Evolutionary conservation across 176 grass and related monocot species (phyloP).

Genomic region (Musa schizocarpa): DNA sequence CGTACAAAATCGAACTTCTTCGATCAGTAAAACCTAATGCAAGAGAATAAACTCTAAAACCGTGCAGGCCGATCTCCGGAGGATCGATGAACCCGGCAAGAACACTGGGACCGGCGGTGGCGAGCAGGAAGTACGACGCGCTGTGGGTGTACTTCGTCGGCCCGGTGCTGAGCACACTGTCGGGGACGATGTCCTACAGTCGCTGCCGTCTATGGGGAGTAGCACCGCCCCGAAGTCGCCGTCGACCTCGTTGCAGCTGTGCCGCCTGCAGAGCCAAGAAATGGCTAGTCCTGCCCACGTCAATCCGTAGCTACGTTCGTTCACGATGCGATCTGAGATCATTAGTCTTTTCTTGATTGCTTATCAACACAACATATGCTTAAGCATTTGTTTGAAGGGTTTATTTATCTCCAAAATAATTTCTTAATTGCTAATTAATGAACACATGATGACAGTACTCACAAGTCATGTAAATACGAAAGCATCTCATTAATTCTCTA

Average conservation of each 20-base stretch:
- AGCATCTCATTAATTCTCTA: no score
- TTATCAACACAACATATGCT: no score
- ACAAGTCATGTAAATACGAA: no score
- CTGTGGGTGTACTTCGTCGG: slow-evolving; percentile 96
- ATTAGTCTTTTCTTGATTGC: no score
- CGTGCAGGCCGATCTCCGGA: slow-evolving; percentile 80
- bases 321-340: no score
- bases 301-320: background rate
- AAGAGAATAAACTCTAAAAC: no score
- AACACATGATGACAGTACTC: no score
- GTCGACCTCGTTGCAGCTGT: slow-evolving; percentile 85
- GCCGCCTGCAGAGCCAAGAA: slow-evolving; percentile 66
- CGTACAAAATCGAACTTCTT: no score
- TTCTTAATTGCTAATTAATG: no score
- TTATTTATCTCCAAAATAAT: no score
- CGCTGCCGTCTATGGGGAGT: background rate
- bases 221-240: background rate
- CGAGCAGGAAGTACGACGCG: slow-evolving; percentile 51
- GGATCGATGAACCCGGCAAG: slow-evolving; percentile 98
- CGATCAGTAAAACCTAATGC: no score
- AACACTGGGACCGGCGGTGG: slow-evolving; percentile 85
- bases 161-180: slow-evolving; percentile 59
- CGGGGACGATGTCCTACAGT: slow-evolving; percentile 58
- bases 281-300: slow-evolving; percentile 17
- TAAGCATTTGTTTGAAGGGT: no score